Conservation (phyloP, 78 protist species). For the Monosiga brevicollis region DNA sequence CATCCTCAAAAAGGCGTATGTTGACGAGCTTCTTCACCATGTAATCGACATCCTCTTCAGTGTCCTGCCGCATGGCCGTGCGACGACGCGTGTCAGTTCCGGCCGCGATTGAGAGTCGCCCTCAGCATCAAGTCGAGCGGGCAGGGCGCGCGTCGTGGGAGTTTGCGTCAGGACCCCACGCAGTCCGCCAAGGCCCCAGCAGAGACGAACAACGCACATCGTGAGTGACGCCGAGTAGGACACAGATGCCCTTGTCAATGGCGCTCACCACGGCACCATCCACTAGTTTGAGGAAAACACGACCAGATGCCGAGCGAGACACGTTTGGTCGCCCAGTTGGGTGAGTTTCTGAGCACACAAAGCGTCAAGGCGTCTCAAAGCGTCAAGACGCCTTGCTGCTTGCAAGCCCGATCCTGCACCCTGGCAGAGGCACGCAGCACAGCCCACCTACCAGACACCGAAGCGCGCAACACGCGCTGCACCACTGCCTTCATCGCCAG, state of each 20-base stretch:
- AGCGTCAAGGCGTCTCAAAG: not conserved
- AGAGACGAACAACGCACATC: too few relatives aligned
- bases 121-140: too few relatives aligned
- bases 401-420: not conserved
- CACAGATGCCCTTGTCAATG: not conserved
- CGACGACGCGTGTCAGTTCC: too few relatives aligned
- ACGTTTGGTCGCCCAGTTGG: too few relatives aligned
- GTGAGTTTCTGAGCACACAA: too few relatives aligned
- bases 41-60: slow-evolving; percentile 21
- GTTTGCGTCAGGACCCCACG: too few relatives aligned
- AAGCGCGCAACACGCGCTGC: not conserved
- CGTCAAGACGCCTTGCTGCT: not conserved
- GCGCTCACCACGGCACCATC: not conserved
- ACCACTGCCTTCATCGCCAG: not conserved
- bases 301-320: too few relatives aligned
- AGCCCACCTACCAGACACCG: not conserved
- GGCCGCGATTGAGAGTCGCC: too few relatives aligned
- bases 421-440: not conserved
- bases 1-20: not conserved
- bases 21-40: slow-evolving; percentile 20
- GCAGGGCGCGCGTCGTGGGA: too few relatives aligned
- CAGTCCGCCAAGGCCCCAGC: too few relatives aligned
- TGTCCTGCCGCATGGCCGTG: too few relatives aligned
- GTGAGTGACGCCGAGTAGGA: slow-evolving; percentile 25
- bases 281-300: too few relatives aligned